phyloP scores from a whole-genome alignment of 2,329 filamentous ascomycete species.

The Bretziella fagacearum region DNA sequence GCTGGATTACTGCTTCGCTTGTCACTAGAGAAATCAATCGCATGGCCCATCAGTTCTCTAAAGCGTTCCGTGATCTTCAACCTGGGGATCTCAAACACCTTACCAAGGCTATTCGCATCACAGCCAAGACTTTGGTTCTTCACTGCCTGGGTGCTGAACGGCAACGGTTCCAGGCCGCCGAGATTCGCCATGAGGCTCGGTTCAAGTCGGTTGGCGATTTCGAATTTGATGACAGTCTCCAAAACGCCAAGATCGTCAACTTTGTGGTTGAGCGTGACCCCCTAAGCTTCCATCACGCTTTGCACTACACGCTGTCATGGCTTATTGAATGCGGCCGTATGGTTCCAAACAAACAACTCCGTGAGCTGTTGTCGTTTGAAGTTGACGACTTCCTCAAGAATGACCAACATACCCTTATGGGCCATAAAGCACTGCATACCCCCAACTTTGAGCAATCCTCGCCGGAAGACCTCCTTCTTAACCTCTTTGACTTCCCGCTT shows the following conservation, averaged over 20 bases:
- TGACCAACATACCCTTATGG: conserved; percentile 26
- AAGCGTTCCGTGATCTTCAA: conserved; percentile 59
- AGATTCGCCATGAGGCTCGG: conserved; percentile 69
- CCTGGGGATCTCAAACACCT: conserved; percentile 49
- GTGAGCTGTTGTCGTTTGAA: conserved; percentile 53
- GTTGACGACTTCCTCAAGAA: conserved; percentile 48
- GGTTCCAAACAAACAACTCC: conserved; percentile 51
- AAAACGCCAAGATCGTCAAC: conserved; percentile 54
- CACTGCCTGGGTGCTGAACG: conserved; percentile 84
- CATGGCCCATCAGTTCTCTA: conserved; percentile 72
- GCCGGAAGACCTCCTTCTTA: conserved; percentile 66
- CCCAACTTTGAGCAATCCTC: conserved; percentile 30
- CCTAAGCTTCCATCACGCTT: conserved; percentile 92
- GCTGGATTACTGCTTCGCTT: conserved; percentile 91
- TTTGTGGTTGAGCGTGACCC: conserved; percentile 78
- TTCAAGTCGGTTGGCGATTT: conserved; percentile 68
- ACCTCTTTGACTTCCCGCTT: conserved; percentile 81
- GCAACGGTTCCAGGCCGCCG: conserved; percentile 64
- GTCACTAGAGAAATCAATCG: conserved; percentile 92
- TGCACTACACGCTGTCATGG: conserved; percentile 96
- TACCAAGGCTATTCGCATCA: conserved; percentile 52
- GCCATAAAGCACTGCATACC: conserved; percentile 37
- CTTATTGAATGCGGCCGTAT: conserved; percentile 74
- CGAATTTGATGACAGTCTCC: conserved; percentile 51
- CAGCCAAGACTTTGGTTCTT: conserved; percentile 69